These are phyloP conservation scores for Meyerozyma elateridarum DNA, from an alignment of 1,139 yeast genomes.

Conservation along the genomic window DNA sequence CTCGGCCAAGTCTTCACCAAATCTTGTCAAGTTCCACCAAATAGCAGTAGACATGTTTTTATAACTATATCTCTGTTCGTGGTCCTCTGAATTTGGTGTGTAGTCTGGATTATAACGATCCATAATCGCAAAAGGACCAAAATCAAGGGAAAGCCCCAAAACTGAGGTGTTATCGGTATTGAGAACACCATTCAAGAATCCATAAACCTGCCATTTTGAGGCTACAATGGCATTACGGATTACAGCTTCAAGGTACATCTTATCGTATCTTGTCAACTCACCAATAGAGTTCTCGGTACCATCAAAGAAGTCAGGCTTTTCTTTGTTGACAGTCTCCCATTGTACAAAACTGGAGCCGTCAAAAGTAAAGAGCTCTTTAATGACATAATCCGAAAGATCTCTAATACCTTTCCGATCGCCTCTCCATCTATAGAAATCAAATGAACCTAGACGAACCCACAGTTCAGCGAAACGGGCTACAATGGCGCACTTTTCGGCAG, in stretches of 20 bases:
- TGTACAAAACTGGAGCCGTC: constrained; percentile 32
- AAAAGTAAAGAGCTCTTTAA: constrained; percentile 55
- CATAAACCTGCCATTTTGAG: constrained; percentile 88
- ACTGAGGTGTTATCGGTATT: constrained; percentile 93
- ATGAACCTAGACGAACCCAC: constrained; percentile 89
- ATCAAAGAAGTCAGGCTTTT: constrained; percentile 20
- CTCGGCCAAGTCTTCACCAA: constrained; percentile 83
- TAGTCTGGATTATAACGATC: constrained; percentile 77
- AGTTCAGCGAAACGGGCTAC: constrained; percentile 79
- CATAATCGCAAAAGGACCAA: constrained; percentile 91
- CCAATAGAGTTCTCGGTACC: constrained; percentile 19
- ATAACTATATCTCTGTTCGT: constrained; percentile 65
- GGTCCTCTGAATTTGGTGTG: constrained; percentile 91
- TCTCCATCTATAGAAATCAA: constrained; percentile 75
- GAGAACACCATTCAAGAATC: constrained; percentile 88
- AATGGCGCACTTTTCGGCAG: constrained; percentile 78
- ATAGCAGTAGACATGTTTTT: constrained; percentile 78
- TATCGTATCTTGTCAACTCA: constrained; percentile 60
- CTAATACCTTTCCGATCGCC: constrained; percentile 63
- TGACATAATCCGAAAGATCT: constrained; percentile 66
- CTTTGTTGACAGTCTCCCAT: constrained; percentile 17
- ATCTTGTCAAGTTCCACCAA: constrained; percentile 89
- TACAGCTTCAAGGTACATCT: constrained; percentile 66
- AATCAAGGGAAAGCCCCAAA: constrained; percentile 82
- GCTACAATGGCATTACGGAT: constrained; percentile 70